Percentiles rank a stretch among this genome's conserved stretches.
phyloP scores from a whole-genome alignment of 306 rosid genomes.

The Cyclanthera cordifolia region DNA sequence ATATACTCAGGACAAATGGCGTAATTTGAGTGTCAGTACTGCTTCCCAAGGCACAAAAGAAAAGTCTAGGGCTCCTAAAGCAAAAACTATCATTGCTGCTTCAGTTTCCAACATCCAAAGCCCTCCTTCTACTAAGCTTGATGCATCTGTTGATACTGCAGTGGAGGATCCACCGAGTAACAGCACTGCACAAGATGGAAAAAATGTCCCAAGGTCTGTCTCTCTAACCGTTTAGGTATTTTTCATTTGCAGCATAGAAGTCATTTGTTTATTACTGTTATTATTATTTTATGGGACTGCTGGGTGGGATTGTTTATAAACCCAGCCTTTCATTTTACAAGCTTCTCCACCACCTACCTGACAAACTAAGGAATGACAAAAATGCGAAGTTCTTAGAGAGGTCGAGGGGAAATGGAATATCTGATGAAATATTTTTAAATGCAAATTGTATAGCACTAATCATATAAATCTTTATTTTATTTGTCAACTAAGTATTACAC shows the following conservation, averaged over 20 bases:
- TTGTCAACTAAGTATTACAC: background rate
- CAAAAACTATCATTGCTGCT: conserved; percentile 16
- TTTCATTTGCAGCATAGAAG: background rate
- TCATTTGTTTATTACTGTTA: background rate
- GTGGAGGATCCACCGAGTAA: conserved; percentile 22
- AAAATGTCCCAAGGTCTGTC: conserved; percentile 37
- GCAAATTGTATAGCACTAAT: background rate
- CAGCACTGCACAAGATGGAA: conserved; percentile 30
- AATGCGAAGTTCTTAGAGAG: background rate
- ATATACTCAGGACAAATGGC: conserved; percentile 69
- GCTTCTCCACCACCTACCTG: background rate
- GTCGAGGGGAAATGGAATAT: background rate
- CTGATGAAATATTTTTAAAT: background rate
- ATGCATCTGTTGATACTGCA: conserved; percentile 20
- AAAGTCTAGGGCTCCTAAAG: conserved; percentile 34
- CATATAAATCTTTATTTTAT: background rate
- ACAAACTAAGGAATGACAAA: background rate
- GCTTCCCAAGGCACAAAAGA: conserved; percentile 43
- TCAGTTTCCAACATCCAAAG: conserved; percentile 3
- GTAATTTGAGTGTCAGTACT: conserved; percentile 50
- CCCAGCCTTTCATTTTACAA: background rate
- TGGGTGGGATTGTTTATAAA: background rate
- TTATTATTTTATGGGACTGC: background rate
- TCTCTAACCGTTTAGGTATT: background rate
- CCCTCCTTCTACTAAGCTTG: conserved; percentile 11